phyloP scores from a whole-genome alignment of 139 green algal species.

The Tetraselmis striata region DNA sequence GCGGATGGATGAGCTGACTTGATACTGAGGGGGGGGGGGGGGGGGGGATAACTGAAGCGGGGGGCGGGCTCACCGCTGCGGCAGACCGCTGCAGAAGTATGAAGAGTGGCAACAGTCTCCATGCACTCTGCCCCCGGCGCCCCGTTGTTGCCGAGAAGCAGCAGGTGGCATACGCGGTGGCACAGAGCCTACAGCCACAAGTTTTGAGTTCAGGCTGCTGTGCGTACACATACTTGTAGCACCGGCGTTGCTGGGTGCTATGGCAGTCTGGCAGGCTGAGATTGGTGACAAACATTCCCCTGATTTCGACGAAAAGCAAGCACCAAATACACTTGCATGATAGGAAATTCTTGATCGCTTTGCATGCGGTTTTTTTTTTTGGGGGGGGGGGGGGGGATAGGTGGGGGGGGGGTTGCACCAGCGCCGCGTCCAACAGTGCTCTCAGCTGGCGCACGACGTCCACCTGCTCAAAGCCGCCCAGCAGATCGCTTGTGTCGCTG shows the following conservation, averaged over 20 bases:
- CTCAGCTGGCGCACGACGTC: constrained; percentile 41
- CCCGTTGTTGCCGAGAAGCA: neutral
- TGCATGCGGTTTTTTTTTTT: too few relatives aligned
- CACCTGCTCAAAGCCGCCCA: constrained; percentile 96
- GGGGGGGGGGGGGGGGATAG: too few relatives aligned
- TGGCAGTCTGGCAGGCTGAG: too few relatives aligned
- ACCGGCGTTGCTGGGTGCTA: too few relatives aligned
- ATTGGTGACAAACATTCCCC: too few relatives aligned
- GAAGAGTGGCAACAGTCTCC: neutral
- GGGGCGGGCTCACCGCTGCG: neutral
- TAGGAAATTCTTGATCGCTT: too few relatives aligned
- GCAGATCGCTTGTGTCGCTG: constrained; percentile 91
- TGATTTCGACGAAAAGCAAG: too few relatives aligned
- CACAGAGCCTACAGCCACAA: neutral
- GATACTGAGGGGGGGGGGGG: too few relatives aligned
- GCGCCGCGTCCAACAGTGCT: constrained; percentile 5
- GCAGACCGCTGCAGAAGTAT: neutral
- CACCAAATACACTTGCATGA: too few relatives aligned
- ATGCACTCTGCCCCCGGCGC: neutral
- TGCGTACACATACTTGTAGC: too few relatives aligned
- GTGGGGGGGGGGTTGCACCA: neutral
- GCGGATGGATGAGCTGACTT: too few relatives aligned
- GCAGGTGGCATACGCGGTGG: neutral
- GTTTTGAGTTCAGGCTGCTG: too few relatives aligned
- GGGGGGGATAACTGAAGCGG: neutral